Evolutionary conservation across 257 asterid genomes (phyloP).

Genomic region (Fraxinus excelsior): DNA sequence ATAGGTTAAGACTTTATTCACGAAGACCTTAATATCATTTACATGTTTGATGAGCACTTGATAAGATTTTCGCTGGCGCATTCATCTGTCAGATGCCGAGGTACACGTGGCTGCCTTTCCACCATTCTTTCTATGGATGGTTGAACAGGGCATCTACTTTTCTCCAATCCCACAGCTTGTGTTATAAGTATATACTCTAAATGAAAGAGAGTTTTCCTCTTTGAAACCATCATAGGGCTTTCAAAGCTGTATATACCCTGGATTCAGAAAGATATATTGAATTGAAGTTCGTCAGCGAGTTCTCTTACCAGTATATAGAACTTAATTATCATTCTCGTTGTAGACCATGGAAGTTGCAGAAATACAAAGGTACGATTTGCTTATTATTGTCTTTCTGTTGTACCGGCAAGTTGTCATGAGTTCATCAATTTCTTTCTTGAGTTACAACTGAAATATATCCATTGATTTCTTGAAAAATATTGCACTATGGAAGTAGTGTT

Average conservation of each 20-base stretch:
- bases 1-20: slow-evolving; percentile 12
- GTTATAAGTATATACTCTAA: slow-evolving; percentile 38
- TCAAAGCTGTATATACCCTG: slow-evolving; percentile 18
- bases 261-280: slow-evolving; percentile 17
- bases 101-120: slow-evolving; percentile 55
- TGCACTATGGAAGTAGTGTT: slow-evolving; percentile 13
- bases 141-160: slow-evolving; percentile 54
- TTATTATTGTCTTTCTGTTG: not conserved
- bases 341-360: slow-evolving; percentile 3
- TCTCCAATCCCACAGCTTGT: slow-evolving; percentile 28
- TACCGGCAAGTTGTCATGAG: not conserved
- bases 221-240: slow-evolving; percentile 24
- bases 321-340: not conserved
- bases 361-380: slow-evolving; percentile 25
- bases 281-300: not conserved
- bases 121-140: slow-evolving; percentile 68
- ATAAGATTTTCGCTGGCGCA: slow-evolving; percentile 43
- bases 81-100: slow-evolving; percentile 33
- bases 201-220: slow-evolving; percentile 32
- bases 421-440: not conserved
- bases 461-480: slow-evolving; percentile 5
- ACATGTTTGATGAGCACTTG: slow-evolving; percentile 39
- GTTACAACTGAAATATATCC: not conserved
- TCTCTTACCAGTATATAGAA: slow-evolving; percentile 11
- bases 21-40: slow-evolving; percentile 21